Evolutionary conservation across 2,329 filamentous ascomycete species (phyloP).

Genomic region (Fusarium gaditjirri): DNA sequence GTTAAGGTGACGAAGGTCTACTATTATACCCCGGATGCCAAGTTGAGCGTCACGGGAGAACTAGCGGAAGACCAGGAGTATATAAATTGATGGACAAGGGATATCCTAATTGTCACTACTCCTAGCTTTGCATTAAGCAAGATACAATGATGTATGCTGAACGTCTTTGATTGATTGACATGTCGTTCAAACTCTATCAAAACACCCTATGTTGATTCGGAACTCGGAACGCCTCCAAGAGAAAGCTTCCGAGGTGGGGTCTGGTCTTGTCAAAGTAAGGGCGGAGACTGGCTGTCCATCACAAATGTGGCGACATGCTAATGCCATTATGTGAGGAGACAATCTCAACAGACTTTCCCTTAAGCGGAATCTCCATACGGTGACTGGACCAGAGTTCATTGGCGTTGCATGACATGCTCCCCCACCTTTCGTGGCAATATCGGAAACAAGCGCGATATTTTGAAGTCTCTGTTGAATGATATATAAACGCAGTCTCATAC

Average conservation of each 20-base stretch:
- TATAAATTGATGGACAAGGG: rapidly evolving
- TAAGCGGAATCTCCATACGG: neutral
- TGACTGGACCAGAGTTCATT: neutral
- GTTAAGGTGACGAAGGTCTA: neutral
- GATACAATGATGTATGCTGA: neutral
- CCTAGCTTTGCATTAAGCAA: rapidly evolving
- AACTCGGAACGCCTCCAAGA: neutral
- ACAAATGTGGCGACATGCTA: neutral
- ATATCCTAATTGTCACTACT: rapidly evolving
- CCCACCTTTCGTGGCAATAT: neutral
- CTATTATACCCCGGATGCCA: rapidly evolving
- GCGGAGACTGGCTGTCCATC: neutral
- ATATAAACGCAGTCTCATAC: neutral
- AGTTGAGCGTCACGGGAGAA: neutral
- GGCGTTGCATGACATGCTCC: neutral
- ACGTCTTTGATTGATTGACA: no score
- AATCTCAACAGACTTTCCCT: neutral
- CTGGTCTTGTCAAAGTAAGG: neutral
- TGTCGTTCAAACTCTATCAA: neutral
- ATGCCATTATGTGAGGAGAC: neutral
- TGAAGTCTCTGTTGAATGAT: neutral
- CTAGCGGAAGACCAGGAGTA: rapidly evolving
- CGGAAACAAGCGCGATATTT: neutral
- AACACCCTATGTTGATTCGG: neutral
- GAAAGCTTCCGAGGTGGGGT: neutral